These are phyloP conservation scores for Auricularia sp. DNA, from an alignment of 768 basidiomycete species.

Conservation along the genomic window DNA sequence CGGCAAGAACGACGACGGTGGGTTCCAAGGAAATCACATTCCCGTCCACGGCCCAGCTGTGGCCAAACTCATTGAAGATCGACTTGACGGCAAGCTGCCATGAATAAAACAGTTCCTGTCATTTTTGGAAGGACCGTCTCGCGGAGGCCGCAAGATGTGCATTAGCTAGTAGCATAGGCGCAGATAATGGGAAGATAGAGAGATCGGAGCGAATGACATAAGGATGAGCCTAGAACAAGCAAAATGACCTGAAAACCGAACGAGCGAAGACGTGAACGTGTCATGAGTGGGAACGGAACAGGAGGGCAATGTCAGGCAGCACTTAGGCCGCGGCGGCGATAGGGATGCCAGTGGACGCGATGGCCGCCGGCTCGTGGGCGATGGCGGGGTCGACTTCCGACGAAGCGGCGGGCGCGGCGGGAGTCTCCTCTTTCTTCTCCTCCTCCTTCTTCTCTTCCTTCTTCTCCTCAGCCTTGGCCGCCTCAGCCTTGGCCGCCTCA, in stretches of 20 bases:
- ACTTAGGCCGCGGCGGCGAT: neutral
- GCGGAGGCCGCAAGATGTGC: neutral
- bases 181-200: neutral
- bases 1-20: slow-evolving; percentile 23
- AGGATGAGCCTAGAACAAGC: neutral
- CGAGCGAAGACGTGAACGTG: no score
- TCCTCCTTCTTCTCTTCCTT: neutral
- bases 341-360: neutral
- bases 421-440: neutral
- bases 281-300: neutral
- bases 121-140: neutral
- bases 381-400: neutral
- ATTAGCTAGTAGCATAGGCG: neutral
- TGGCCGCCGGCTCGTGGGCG: neutral
- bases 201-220: neutral
- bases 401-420: neutral
- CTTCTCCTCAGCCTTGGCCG: neutral
- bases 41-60: slow-evolving; percentile 60
- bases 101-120: neutral
- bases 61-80: slow-evolving; percentile 62
- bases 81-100: slow-evolving; percentile 29
- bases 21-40: slow-evolving; percentile 68
- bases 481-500: neutral
- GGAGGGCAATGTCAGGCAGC: neutral
- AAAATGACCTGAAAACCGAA: neutral